These are phyloP conservation scores for Baudoinia panamericana DNA, from an alignment of 495 filamentous ascomycete genomes.

Conservation along the genomic window DNA sequence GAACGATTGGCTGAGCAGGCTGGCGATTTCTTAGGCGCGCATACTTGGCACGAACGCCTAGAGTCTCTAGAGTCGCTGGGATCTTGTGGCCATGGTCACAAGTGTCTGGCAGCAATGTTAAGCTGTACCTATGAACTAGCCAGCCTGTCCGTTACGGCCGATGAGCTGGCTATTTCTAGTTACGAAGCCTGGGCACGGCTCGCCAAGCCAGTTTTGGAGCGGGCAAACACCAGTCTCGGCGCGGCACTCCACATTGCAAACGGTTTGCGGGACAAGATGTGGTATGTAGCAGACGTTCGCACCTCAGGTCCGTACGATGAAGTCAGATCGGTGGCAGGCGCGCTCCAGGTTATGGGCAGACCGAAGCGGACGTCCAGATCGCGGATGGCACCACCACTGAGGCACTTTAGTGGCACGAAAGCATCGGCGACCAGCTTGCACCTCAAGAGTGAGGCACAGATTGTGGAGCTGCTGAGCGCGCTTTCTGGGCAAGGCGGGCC, in stretches of 20 bases:
- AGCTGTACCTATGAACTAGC: too few species aligned
- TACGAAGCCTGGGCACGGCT: not conserved
- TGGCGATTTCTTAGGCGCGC: too few species aligned
- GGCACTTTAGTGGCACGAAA: conserved; percentile 31
- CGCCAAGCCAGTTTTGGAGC: not conserved
- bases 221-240: not conserved
- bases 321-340: conserved; percentile 71
- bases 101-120: too few species aligned
- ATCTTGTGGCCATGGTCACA: too few species aligned
- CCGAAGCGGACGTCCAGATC: conserved; percentile 33
- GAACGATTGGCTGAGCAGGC: too few species aligned
- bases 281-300: conserved; percentile 93
- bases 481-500: conserved; percentile 72
- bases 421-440: conserved; percentile 55
- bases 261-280: conserved; percentile 79
- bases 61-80: too few species aligned
- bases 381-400: conserved; percentile 13
- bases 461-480: conserved; percentile 77
- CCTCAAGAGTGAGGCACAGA: conserved; percentile 71
- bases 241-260: not conserved
- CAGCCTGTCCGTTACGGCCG: not conserved
- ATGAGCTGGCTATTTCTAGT: not conserved
- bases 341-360: conserved; percentile 84
- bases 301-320: conserved; percentile 86
- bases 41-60: too few species aligned